A percentile compares a stretch with the other conserved stretches of the same genome.
Evolutionary conservation across 768 basidiomycete genomes (phyloP).

Genomic region (Gymnopilus dilepis): DNA sequence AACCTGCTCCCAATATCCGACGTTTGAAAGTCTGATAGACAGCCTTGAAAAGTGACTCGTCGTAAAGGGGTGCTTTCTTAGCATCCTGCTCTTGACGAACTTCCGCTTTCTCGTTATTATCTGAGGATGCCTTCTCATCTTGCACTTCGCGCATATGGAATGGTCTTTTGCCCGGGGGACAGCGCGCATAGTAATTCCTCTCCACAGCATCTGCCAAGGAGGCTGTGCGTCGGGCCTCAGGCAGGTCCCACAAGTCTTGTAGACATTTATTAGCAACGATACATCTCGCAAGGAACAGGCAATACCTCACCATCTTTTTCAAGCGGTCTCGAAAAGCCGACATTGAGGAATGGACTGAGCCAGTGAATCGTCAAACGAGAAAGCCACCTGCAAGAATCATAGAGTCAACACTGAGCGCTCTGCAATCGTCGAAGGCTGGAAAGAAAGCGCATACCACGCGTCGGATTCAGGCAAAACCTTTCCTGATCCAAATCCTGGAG

Average conservation of each 20-base stretch:
- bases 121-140: not conserved
- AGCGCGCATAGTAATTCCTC: slow-evolving; percentile 52
- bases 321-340: slow-evolving; percentile 63
- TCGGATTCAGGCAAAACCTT: slow-evolving; percentile 49
- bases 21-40: slow-evolving; percentile 50
- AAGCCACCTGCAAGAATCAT: slow-evolving; percentile 33
- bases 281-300: not conserved
- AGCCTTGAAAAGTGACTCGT: slow-evolving; percentile 55
- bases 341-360: slow-evolving; percentile 57
- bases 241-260: slow-evolving; percentile 62
- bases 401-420: not conserved
- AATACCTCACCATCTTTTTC: slow-evolving; percentile 54
- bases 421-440: not conserved
- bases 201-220: slow-evolving; percentile 49
- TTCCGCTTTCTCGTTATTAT: slow-evolving; percentile 14
- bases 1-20: slow-evolving; percentile 52
- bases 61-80: slow-evolving; percentile 35
- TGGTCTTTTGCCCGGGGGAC: slow-evolving; percentile 54
- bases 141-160: slow-evolving; percentile 30
- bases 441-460: slow-evolving; percentile 41
- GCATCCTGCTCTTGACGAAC: slow-evolving; percentile 11
- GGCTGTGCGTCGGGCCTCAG: slow-evolving; percentile 40
- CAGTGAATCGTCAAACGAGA: slow-evolving; percentile 58
- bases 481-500: slow-evolving; percentile 53
- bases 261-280: not conserved